Evolutionary conservation across 305 asterid genomes (phyloP).

Genomic region (Solanum hybrid): DNA sequence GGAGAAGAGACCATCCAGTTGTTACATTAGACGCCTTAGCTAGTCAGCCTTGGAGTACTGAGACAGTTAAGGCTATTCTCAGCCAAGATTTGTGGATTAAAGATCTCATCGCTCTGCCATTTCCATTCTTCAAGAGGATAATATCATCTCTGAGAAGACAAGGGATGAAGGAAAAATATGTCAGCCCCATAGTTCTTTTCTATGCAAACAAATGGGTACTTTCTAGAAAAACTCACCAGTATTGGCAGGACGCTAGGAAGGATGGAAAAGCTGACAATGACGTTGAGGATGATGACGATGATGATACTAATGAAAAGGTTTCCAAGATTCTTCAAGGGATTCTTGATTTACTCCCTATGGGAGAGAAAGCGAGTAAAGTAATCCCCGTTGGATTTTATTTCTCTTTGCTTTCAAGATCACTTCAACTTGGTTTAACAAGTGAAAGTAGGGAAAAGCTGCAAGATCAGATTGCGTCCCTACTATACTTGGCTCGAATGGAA

Average conservation of each 20-base stretch:
- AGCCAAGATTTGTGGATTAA: slow-evolving; percentile 51
- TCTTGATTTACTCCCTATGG: slow-evolving; percentile 40
- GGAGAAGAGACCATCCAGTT: slow-evolving; percentile 50
- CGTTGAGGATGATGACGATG: neutral
- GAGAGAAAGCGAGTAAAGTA: slow-evolving; percentile 33
- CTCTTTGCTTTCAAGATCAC: slow-evolving; percentile 35
- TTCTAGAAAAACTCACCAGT: slow-evolving; percentile 1
- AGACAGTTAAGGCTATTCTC: slow-evolving; percentile 25
- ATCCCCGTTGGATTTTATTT: slow-evolving; percentile 64
- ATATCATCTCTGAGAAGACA: slow-evolving; percentile 62
- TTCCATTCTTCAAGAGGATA: slow-evolving; percentile 50
- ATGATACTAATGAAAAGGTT: slow-evolving; percentile 8
- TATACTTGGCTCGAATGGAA: slow-evolving; percentile 44
- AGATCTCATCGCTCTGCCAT: slow-evolving; percentile 54
- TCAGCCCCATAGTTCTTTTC: slow-evolving; percentile 50
- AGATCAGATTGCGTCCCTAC: slow-evolving; percentile 31
- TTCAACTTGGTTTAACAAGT: slow-evolving; percentile 22
- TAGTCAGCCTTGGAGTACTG: slow-evolving; percentile 27
- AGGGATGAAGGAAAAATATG: slow-evolving; percentile 72
- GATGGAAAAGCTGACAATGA: neutral
- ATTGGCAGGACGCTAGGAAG: neutral
- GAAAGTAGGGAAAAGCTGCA: slow-evolving; percentile 40
- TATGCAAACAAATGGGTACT: slow-evolving; percentile 46
- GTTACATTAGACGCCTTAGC: slow-evolving; percentile 37
- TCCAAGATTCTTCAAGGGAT: slow-evolving; percentile 32